A percentile compares a stretch with the other conserved stretches of the same genome.
phyloP scores from a whole-genome alignment of 257 asterid genomes.

The Rhazya stricta region DNA sequence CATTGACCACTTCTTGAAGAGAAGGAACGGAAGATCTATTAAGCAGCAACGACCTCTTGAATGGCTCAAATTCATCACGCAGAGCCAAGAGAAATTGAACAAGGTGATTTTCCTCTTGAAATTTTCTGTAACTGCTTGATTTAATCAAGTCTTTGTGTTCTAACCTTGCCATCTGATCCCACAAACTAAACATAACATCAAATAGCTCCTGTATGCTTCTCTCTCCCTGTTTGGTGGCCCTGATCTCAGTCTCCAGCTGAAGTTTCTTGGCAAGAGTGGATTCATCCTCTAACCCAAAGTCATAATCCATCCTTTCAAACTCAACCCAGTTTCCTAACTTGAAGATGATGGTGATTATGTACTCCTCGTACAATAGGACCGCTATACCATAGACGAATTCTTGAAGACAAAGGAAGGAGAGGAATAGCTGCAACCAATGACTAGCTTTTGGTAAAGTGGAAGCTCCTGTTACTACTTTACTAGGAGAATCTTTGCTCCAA shows the following conservation, averaged over 20 bases:
- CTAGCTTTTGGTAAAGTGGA: neutral
- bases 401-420: neutral
- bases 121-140: neutral
- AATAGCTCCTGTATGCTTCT: neutral
- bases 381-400: neutral
- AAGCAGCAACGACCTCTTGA: slow-evolving; percentile 3
- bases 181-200: neutral
- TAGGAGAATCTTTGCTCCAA: neutral
- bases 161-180: slow-evolving; percentile 2
- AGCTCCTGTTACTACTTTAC: neutral
- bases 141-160: neutral
- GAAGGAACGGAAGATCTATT: neutral
- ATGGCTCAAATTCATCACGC: slow-evolving; percentile 3
- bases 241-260: slow-evolving; percentile 6
- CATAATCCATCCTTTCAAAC: neutral
- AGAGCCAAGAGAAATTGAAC: slow-evolving; percentile 7
- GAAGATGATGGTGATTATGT: no score
- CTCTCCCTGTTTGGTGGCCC: slow-evolving; percentile 4
- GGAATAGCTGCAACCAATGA: slow-evolving; percentile 4
- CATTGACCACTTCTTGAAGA: neutral
- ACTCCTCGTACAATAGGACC: neutral
- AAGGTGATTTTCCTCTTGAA: neutral
- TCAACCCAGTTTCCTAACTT: no score
- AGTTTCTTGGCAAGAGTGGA: slow-evolving; percentile 8
- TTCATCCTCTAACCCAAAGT: neutral